phyloP scores from a whole-genome alignment of 345 rosid genomes.

The Arabis alpina region DNA sequence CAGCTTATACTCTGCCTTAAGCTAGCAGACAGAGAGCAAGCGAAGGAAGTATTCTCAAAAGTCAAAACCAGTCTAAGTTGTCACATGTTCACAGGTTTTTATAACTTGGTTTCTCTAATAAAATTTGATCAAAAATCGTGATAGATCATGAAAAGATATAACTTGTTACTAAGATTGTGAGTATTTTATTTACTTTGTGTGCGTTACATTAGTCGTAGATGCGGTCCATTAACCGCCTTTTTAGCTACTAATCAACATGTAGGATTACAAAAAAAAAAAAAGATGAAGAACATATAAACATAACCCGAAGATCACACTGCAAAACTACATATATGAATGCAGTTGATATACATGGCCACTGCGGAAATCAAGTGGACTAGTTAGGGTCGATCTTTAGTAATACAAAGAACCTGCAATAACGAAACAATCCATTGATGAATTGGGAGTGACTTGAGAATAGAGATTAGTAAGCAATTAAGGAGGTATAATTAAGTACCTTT shows the following conservation, averaged over 20 bases:
- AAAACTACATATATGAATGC: slow-evolving; percentile 19
- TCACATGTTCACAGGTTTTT: slow-evolving; percentile 11
- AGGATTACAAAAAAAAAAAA: slow-evolving; percentile 4
- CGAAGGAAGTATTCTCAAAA: background rate
- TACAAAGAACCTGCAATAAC: slow-evolving; percentile 41
- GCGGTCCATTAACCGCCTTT: slow-evolving; percentile 1
- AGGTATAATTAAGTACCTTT: slow-evolving; percentile 54
- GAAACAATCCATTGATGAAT: background rate
- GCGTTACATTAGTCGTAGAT: slow-evolving; percentile 23
- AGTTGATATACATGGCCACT: background rate
- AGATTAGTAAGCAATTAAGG: background rate
- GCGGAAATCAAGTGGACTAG: slow-evolving; percentile 12
- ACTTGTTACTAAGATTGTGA: slow-evolving; percentile 30
- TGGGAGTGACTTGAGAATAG: background rate
- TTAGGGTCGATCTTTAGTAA: slow-evolving; percentile 34
- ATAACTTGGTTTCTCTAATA: slow-evolving; percentile 24
- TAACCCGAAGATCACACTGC: slow-evolving; percentile 29
- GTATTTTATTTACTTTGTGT: slow-evolving; percentile 15
- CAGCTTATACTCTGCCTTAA: slow-evolving; percentile 69
- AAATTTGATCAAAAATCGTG: slow-evolving; percentile 1
- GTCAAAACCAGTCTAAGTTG: slow-evolving; percentile 15
- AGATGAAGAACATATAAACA: slow-evolving; percentile 22
- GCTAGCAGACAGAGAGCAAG: slow-evolving; percentile 22
- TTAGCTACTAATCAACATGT: slow-evolving; percentile 14
- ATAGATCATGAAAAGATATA: slow-evolving; percentile 17